A percentile compares a stretch with the other conserved stretches of the same genome.
Evolutionary conservation across 108 stramenopile species (phyloP).

Genomic region (Nitzschia sp.): DNA sequence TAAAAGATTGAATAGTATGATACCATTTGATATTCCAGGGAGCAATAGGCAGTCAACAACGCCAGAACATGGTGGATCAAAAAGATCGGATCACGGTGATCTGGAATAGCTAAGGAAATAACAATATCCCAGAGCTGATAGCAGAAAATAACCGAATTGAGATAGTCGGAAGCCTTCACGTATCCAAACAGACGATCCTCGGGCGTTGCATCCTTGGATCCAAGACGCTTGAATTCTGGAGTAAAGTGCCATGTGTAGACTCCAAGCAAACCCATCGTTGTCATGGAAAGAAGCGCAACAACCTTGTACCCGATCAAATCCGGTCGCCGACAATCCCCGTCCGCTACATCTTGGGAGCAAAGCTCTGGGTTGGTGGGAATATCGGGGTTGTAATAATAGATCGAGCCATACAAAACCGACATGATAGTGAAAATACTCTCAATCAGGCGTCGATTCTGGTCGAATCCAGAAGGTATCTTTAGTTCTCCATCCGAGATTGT

Average conservation of each 20-base stretch:
- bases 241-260: conserved; percentile 16
- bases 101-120: conserved; percentile 46
- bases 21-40: conserved; percentile 51
- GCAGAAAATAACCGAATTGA: conserved; percentile 27
- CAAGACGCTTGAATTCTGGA: background rate
- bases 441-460: background rate
- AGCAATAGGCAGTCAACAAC: conserved; percentile 35
- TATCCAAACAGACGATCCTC: conserved; percentile 41
- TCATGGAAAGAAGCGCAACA: conserved; percentile 16
- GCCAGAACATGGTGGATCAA: conserved; percentile 57
- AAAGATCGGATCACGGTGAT: conserved; percentile 44
- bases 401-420: background rate
- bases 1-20: conserved; percentile 51
- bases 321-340: conserved; percentile 6
- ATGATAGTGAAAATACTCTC: background rate
- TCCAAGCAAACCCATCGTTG: conserved; percentile 19
- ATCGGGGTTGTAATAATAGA: background rate
- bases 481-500: no score
- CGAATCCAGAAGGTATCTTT: conserved; percentile 16
- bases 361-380: background rate
- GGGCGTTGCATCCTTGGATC: conserved; percentile 12
- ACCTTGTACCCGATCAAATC: conserved; percentile 33
- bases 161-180: conserved; percentile 21
- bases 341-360: background rate
- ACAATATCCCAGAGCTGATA: conserved; percentile 66